A percentile compares a stretch with the other conserved stretches of the same genome.
These are phyloP conservation scores for Eimeria acervulina DNA, from an alignment of 169 alveolate species.

Conservation along the genomic window DNA sequence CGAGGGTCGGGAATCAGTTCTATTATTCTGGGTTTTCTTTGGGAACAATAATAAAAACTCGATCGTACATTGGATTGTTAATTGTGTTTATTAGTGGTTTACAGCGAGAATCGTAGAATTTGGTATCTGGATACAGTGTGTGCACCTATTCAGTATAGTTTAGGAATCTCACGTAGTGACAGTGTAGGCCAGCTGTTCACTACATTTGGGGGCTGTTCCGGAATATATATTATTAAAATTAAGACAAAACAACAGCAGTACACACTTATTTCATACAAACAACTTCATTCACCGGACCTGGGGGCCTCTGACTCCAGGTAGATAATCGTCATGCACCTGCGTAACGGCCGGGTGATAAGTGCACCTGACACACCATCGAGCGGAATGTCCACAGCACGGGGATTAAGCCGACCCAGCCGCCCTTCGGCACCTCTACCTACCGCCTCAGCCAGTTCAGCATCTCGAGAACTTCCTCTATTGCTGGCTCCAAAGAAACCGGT, in stretches of 20 bases:
- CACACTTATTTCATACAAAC: too few relatives aligned
- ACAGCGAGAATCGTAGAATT: too few relatives aligned
- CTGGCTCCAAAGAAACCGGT: not conserved
- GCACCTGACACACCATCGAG: not conserved
- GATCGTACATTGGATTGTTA: too few relatives aligned
- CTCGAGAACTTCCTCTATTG: not conserved
- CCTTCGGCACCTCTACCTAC: not conserved
- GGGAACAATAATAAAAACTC: too few relatives aligned
- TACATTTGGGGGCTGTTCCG: slow-evolving; percentile 66
- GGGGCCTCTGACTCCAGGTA: not conserved
- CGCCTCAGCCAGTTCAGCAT: not conserved
- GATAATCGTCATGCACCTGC: not conserved
- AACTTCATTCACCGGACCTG: not conserved
- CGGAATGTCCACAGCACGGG: not conserved
- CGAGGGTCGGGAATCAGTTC: too few relatives aligned
- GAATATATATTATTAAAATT: not conserved
- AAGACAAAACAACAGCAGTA: too few relatives aligned
- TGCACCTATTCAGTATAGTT: too few relatives aligned
- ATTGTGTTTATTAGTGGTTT: too few relatives aligned
- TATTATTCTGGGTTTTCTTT: too few relatives aligned
- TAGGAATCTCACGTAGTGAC: not conserved
- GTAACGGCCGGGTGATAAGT: not conserved
- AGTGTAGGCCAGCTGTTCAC: slow-evolving; percentile 48
- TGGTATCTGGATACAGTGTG: too few relatives aligned
- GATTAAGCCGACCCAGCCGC: not conserved